phyloP scores from a whole-genome alignment of 2,329 filamentous ascomycete genomes.

The Seiridium cupressi region DNA sequence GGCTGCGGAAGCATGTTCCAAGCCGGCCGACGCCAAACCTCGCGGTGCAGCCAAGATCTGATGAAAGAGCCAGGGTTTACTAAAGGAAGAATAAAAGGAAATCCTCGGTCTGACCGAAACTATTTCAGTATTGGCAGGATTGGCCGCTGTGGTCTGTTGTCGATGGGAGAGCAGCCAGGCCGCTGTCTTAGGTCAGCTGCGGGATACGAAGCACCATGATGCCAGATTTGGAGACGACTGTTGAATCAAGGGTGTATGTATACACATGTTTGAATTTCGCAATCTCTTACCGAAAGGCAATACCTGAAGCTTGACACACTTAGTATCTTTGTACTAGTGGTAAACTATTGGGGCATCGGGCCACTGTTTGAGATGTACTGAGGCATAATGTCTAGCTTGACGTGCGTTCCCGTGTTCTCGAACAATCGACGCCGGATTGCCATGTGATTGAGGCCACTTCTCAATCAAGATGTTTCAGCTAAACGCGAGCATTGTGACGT shows the following conservation, averaged over 20 bases:
- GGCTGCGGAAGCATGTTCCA: not conserved
- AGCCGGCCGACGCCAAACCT: conserved; percentile 3
- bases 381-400: too few relatives aligned
- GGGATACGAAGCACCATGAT: not conserved
- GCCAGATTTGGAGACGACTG: not conserved
- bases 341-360: too few relatives aligned
- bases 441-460: not conserved
- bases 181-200: not conserved
- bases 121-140: not conserved
- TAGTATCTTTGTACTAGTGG: too few relatives aligned
- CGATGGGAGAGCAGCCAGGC: too few relatives aligned
- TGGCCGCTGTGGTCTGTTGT: not conserved
- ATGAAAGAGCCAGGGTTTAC: not conserved
- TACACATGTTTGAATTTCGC: too few relatives aligned
- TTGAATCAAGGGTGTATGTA: not conserved
- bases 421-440: not conserved
- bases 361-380: too few relatives aligned
- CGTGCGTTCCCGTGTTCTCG: not conserved
- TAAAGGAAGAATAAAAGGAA: not conserved
- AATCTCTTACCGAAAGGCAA: too few relatives aligned
- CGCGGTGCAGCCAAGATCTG: not conserved
- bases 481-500: not conserved
- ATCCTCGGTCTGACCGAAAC: too few relatives aligned
- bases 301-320: too few relatives aligned
- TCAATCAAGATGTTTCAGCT: not conserved